Evolutionary conservation across 352 stramenopile species (phyloP).

Genomic region (Hyphochytrium catenoides): DNA sequence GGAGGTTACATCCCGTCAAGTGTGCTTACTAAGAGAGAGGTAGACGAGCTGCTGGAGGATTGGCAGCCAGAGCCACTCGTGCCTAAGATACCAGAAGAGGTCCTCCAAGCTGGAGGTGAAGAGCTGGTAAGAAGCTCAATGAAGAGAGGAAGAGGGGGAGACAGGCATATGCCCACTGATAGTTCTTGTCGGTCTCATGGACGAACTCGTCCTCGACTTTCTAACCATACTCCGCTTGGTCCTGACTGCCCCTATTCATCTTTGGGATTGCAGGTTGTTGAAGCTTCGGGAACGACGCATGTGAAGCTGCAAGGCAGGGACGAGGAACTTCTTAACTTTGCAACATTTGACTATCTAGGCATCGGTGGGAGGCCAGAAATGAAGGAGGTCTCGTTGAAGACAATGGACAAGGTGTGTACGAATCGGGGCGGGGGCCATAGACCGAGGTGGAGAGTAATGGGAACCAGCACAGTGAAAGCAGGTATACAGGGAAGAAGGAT

Average conservation of each 20-base stretch:
- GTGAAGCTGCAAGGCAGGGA: constrained; percentile 42
- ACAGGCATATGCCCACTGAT: too few species aligned
- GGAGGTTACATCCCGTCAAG: too few species aligned
- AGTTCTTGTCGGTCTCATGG: too few species aligned
- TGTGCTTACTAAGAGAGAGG: constrained; percentile 17
- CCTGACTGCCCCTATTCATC: constrained; percentile 5
- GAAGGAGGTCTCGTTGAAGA: constrained; percentile 55
- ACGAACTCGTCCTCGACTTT: too few species aligned
- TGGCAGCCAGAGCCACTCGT: constrained; percentile 67
- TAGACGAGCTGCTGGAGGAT: constrained; percentile 36
- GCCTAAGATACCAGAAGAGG: constrained; percentile 12
- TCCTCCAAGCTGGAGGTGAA: constrained; percentile 12
- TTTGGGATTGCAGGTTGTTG: constrained; percentile 37
- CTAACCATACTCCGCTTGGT: constrained; percentile 2
- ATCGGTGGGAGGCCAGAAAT: constrained; percentile 54
- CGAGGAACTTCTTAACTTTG: constrained; percentile 73
- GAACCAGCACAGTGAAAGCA: not conserved
- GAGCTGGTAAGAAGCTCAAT: too few species aligned
- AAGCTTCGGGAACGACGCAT: constrained; percentile 43
- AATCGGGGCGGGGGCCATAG: too few species aligned
- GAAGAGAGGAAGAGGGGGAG: too few species aligned
- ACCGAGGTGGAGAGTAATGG: too few species aligned
- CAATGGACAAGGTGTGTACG: too few species aligned
- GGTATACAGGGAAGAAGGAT: not conserved
- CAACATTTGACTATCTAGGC: constrained; percentile 87